A percentile compares a stretch with the other conserved stretches of the same genome.
phyloP scores from a whole-genome alignment of 1,139 yeast species.

The Blastobotrys ciferrii region DNA sequence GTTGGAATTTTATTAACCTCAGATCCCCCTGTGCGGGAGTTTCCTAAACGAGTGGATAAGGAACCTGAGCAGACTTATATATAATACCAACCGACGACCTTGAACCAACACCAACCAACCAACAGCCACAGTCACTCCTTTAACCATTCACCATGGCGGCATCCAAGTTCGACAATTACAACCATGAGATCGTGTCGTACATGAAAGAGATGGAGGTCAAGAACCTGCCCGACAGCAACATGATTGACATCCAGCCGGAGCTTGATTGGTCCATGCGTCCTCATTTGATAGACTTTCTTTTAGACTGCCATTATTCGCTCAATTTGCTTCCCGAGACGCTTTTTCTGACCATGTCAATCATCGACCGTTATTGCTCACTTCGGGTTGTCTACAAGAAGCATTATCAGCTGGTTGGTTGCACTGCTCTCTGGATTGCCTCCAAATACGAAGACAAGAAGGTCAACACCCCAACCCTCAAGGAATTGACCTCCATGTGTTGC shows the following conservation, averaged over 20 bases:
- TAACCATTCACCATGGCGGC: background rate
- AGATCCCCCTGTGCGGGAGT: slow-evolving; percentile 6
- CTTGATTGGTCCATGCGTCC: slow-evolving; percentile 95
- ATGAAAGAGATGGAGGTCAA: slow-evolving; percentile 34
- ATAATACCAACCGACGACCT: background rate
- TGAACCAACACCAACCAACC: background rate
- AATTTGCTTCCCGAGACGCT: slow-evolving; percentile 79
- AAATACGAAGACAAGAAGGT: slow-evolving; percentile 91
- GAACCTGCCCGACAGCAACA: slow-evolving; percentile 42
- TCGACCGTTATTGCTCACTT: slow-evolving; percentile 90
- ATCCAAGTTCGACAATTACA: slow-evolving; percentile 25
- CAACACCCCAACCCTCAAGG: slow-evolving; percentile 78
- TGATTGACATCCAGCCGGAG: slow-evolving; percentile 93
- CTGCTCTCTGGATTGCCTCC: slow-evolving; percentile 94
- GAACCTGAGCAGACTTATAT: background rate
- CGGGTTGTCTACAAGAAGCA: slow-evolving; percentile 89
- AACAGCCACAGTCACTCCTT: background rate
- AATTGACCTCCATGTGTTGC: slow-evolving; percentile 76
- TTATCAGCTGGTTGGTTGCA: slow-evolving; percentile 88
- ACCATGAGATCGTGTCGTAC: slow-evolving; percentile 36
- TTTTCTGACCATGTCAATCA: slow-evolving; percentile 74
- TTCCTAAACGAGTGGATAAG: background rate
- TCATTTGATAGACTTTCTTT: slow-evolving; percentile 72
- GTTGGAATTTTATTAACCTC: slow-evolving; percentile 5
- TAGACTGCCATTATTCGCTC: slow-evolving; percentile 79